Evolutionary conservation across 2,329 filamentous ascomycete species (phyloP).

Genomic region (Aureobasidium uvarum): DNA sequence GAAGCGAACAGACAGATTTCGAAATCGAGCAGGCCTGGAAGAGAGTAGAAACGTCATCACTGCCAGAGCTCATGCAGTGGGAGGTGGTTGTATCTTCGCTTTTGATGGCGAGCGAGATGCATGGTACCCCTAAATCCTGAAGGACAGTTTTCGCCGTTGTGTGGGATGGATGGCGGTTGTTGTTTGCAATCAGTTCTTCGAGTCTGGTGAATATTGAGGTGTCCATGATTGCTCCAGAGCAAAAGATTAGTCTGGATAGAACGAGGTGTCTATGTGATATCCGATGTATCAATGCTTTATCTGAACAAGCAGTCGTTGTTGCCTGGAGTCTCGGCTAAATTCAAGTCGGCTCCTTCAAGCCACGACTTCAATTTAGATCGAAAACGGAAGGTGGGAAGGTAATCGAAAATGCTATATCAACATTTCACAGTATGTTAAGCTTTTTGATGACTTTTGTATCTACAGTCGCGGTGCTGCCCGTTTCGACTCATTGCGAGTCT

Average conservation of each 20-base stretch:
- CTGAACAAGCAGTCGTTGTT: not conserved
- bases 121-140: not conserved
- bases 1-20: conserved; percentile 33
- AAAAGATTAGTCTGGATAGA: not conserved
- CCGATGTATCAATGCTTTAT: not conserved
- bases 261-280: not conserved
- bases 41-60: conserved; percentile 32
- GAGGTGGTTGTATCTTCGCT: not conserved
- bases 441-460: not conserved
- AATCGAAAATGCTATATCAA: not conserved
- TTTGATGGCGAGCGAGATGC: not conserved
- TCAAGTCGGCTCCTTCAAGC: not conserved
- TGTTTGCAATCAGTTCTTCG: not conserved
- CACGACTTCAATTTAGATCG: not conserved
- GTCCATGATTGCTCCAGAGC: not conserved
- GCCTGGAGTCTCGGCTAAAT: not conserved
- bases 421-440: not conserved
- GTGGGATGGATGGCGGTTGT: not conserved
- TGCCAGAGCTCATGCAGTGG: not conserved
- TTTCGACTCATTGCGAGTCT: not conserved
- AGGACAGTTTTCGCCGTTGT: not conserved
- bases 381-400: not conserved
- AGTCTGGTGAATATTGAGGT: not conserved
- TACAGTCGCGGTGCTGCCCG: not conserved
- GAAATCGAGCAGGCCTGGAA: conserved; percentile 36